Conservation (phyloP, 2,329 filamentous ascomycete genomes). For the Volutella citrinella region DNA sequence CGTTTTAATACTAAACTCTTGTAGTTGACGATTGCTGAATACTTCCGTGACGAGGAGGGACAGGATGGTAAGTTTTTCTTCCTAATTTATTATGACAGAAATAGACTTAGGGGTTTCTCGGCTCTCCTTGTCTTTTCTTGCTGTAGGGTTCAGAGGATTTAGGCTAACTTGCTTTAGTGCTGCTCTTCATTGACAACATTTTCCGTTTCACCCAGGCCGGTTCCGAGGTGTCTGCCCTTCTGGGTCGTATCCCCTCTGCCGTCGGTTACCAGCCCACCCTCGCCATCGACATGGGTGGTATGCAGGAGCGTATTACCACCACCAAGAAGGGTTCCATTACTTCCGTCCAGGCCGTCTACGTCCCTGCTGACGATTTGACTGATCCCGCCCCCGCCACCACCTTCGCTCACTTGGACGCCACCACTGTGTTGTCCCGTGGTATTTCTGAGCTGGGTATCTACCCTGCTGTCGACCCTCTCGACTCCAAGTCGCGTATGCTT, state of each 20-base stretch:
- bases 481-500: constrained; percentile 99
- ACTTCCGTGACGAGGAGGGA: constrained; percentile 74
- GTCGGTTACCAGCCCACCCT: constrained; percentile 99
- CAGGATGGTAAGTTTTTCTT: constrained; percentile 69
- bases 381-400: constrained; percentile 99
- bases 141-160: too few species aligned
- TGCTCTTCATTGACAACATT: constrained; percentile 99
- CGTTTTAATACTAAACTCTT: too few species aligned
- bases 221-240: constrained; percentile 98
- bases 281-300: constrained; percentile 96
- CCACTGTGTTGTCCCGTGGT: constrained; percentile 99
- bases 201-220: constrained; percentile 99
- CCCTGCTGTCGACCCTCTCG: constrained; percentile 98
- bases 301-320: constrained; percentile 99
- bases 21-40: constrained; percentile 75
- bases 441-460: constrained; percentile 99
- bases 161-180: too few species aligned
- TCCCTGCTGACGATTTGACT: constrained; percentile 99
- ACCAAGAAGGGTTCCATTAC: constrained; percentile 99
- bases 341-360: constrained; percentile 99
- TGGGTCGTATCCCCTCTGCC: constrained; percentile 99
- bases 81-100: too few species aligned
- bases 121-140: too few species aligned
- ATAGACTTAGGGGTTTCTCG: too few species aligned
- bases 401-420: constrained; percentile 99